Evolutionary conservation across 139 green algal genomes (phyloP), one percentile per base, ranked within the genome.

Genomic region (Gonium pectorale): DNA sequence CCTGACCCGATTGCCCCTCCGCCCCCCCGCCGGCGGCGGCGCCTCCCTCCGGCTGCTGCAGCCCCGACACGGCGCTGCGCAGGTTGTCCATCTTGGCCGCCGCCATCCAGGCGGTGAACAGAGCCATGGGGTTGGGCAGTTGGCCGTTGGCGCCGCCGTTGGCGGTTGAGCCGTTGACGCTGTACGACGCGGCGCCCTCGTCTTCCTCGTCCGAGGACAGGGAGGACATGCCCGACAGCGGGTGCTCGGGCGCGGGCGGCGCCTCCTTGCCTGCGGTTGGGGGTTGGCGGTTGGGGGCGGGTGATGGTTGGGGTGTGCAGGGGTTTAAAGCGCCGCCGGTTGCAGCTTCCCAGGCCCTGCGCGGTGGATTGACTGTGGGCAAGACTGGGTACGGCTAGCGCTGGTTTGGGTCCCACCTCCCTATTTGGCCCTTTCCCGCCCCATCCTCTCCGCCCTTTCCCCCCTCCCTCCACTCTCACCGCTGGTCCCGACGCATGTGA

Each of bases 401-500:
- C n/a, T n/a, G n/a, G n/a, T n/a, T n/a, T n/a, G n/a, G n/a, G n/a
- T n/a, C n/a, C n/a, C n/a, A n/a, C n/a, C n/a, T n/a, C n/a, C n/a
- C n/a, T n/a, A n/a, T n/a, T n/a, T n/a, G n/a, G n/a, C n/a, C n/a
- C n/a, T n/a, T n/a, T n/a, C n/a, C n/a, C n/a, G n/a, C n/a, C n/a
- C n/a, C n/a, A n/a, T n/a, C n/a, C n/a, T n/a, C 19, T 33, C 21
- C 54, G 21, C 54, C 54, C 54, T 29, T 29, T 29, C 11, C 62
- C 13, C 62, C 29, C 62, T 31, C 37, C 11, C 6, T 54, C 7
- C 38, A 44, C 38, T n/a, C 66, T 80, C 49, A 78, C 95, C 95
- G 83, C 90, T 95, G 70, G 92, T 96, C 44, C 95, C 95, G 22
- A 97, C 93, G 88, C 93, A 96, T 0, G 92, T 92, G 89, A 88